Evolutionary conservation across 768 basidiomycete species (phyloP).

Genomic region (Suillus clintonianus): DNA sequence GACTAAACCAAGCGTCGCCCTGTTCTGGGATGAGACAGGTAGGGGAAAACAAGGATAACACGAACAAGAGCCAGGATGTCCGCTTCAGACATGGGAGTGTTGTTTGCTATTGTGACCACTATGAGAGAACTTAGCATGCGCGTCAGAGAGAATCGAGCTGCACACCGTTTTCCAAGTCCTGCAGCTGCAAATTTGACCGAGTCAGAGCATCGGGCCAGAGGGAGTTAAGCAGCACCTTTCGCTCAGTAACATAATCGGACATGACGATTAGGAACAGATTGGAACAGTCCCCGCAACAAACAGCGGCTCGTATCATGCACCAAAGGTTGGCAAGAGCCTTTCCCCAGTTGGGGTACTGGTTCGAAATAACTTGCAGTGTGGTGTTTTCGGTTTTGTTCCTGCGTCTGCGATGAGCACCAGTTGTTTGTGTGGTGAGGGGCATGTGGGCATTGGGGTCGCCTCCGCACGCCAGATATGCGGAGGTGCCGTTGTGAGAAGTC

Average conservation of each 20-base stretch:
- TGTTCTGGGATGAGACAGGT: no score
- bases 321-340: background rate
- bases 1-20: no score
- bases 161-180: background rate
- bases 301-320: background rate
- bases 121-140: background rate
- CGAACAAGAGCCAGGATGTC: background rate
- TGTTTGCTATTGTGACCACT: accelerated
- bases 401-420: background rate
- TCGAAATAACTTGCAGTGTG: background rate
- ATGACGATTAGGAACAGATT: background rate
- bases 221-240: background rate
- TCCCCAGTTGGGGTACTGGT: background rate
- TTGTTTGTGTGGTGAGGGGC: background rate
- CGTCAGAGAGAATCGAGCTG: background rate
- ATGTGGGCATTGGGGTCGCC: background rate
- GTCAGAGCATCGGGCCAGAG: background rate
- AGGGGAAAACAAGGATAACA: background rate
- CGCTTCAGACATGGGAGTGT: background rate
- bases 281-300: background rate
- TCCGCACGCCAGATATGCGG: background rate
- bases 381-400: background rate
- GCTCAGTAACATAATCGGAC: background rate
- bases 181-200: background rate
- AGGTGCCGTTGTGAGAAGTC: background rate